A percentile compares a stretch with the other conserved stretches of the same genome.
Conservation (phyloP, 495 filamentous ascomycete species). For the Aspergillus conjunctus region DNA sequence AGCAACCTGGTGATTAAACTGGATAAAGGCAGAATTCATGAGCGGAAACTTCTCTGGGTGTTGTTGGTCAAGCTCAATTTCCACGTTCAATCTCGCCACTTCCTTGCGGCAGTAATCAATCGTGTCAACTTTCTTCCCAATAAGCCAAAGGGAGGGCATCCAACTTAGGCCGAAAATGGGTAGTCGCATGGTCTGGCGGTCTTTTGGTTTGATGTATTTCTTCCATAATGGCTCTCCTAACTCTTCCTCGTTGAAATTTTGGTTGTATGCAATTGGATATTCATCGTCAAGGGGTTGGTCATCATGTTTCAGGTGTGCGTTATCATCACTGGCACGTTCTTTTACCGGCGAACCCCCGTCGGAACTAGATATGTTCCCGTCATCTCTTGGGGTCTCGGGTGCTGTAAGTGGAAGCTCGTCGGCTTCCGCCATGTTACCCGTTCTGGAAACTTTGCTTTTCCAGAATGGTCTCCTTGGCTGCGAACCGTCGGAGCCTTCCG, state of each 20-base stretch:
- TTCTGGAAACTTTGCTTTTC: constrained; percentile 41
- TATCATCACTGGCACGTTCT: constrained; percentile 16
- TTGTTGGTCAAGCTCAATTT: constrained; percentile 90
- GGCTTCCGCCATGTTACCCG: constrained; percentile 27
- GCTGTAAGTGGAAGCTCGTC: constrained; percentile 46
- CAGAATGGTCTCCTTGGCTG: constrained; percentile 48
- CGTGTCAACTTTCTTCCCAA: constrained; percentile 92
- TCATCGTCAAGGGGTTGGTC: constrained; percentile 50
- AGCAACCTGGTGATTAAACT: constrained; percentile 97
- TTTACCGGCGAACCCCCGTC: constrained; percentile 25
- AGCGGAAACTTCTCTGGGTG: constrained; percentile 84
- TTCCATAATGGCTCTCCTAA: constrained; percentile 74
- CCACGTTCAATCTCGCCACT: constrained; percentile 83
- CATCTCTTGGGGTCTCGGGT: constrained; percentile 32
- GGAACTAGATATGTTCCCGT: constrained; percentile 19
- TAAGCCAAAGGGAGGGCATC: constrained; percentile 75
- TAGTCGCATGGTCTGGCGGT: constrained; percentile 85
- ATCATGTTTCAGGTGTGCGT: constrained; percentile 27
- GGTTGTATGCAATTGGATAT: constrained; percentile 72
- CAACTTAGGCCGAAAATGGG: constrained; percentile 77
- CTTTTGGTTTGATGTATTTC: constrained; percentile 75
- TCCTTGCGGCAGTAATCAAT: constrained; percentile 91
- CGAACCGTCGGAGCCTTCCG: constrained; percentile 11
- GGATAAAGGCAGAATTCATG: constrained; percentile 98
- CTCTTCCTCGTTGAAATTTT: constrained; percentile 64